These are phyloP conservation scores for Astrothelium subdiscretum DNA, from an alignment of 495 filamentous ascomycete genomes.

Conservation along the genomic window DNA sequence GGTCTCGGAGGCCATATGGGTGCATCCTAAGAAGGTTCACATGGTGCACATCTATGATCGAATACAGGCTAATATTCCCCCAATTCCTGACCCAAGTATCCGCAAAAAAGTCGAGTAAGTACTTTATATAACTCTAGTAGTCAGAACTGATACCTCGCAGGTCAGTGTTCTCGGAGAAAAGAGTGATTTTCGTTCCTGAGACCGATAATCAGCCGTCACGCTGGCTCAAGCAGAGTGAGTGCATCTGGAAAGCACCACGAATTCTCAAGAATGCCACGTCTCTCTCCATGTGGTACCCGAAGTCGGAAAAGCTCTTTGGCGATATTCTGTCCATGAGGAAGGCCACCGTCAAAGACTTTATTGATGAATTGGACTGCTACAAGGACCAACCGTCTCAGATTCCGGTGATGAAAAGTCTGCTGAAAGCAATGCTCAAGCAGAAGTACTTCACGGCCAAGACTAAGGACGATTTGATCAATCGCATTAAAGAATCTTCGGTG, in stretches of 20 bases:
- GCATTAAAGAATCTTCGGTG: not conserved
- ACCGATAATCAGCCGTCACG: too few relatives aligned
- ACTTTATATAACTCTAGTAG: too few relatives aligned
- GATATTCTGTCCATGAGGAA: not conserved
- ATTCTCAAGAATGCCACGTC: not conserved
- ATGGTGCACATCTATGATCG: not conserved
- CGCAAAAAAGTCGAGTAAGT: too few relatives aligned
- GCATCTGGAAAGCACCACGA: not conserved
- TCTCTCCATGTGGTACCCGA: not conserved
- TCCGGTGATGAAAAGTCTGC: not conserved
- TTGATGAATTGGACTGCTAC: too few relatives aligned
- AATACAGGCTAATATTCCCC: not conserved
- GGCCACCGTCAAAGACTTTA: too few relatives aligned
- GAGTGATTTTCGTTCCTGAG: slow-evolving; percentile 1
- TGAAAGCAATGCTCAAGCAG: not conserved
- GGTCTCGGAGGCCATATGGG: not conserved
- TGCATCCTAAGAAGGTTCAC: not conserved
- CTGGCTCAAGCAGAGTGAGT: not conserved
- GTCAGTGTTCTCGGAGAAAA: not conserved
- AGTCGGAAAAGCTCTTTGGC: not conserved
- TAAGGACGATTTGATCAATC: not conserved
- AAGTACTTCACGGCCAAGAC: not conserved
- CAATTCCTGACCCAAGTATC: not conserved
- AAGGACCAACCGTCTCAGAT: too few relatives aligned
- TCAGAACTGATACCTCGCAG: too few relatives aligned